Percentiles rank a stretch among this genome's conserved stretches.
Conservation (phyloP, 306 rosid species). For the Prunus davidiana region DNA sequence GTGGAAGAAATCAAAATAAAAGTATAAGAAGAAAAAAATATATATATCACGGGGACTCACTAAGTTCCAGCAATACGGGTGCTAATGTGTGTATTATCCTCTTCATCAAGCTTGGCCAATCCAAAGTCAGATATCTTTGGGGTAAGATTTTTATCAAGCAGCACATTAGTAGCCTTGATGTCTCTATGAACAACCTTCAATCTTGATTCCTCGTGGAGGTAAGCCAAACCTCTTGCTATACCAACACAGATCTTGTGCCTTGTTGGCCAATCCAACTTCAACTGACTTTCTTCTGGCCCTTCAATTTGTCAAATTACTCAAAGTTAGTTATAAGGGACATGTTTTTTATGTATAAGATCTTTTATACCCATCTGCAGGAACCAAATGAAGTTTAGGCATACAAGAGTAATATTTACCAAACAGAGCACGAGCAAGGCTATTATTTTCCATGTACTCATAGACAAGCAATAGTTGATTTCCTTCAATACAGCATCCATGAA, state of each 20-base stretch:
- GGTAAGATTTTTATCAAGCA: constrained; percentile 36
- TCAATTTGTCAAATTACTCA: not conserved
- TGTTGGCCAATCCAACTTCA: constrained; percentile 32
- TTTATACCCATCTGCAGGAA: not conserved
- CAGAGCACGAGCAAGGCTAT: constrained; percentile 29
- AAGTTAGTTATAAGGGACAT: not conserved
- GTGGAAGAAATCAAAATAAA: not conserved
- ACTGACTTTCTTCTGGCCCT: constrained; percentile 13
- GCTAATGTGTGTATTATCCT: constrained; percentile 40
- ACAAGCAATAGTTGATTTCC: constrained; percentile 38
- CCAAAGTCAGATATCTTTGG: constrained; percentile 42
- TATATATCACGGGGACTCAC: constrained; percentile 10
- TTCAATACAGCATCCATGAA: constrained; percentile 40
- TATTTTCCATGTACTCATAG: constrained; percentile 37
- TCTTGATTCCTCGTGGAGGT: constrained; percentile 39
- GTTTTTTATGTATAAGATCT: not conserved
- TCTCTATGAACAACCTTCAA: constrained; percentile 45
- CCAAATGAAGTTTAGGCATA: not conserved
- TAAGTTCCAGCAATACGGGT: constrained; percentile 39
- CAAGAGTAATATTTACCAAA: constrained; percentile 26
- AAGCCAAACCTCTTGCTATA: constrained; percentile 35
- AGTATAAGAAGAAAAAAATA: not conserved
- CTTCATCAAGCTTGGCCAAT: constrained; percentile 43
- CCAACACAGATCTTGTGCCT: constrained; percentile 33
- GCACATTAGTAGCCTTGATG: constrained; percentile 44